Evolutionary conservation across 768 basidiomycete species (phyloP).

Genomic region (Cyclocybe cylindracea): DNA sequence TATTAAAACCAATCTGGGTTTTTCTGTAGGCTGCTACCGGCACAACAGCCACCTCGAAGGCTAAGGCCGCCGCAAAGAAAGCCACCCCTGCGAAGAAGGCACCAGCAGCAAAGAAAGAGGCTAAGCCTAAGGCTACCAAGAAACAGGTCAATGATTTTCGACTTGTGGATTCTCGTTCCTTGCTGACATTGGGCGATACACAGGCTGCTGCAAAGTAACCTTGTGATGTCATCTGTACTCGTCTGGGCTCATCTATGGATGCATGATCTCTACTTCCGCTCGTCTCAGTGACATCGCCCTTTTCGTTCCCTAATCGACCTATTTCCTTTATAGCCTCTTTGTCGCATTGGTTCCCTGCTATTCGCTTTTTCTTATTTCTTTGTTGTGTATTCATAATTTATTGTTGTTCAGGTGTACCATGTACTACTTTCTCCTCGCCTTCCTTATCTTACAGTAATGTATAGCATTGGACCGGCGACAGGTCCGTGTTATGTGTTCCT

Average conservation of each 20-base stretch:
- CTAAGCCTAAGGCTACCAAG: slow-evolving; percentile 35
- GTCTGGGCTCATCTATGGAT: slow-evolving; percentile 9
- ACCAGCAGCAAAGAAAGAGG: slow-evolving; percentile 28
- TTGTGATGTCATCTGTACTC: slow-evolving; percentile 14
- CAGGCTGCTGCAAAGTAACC: slow-evolving; percentile 21
- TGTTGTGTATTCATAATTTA: slow-evolving; percentile 43
- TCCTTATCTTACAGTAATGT: slow-evolving; percentile 14
- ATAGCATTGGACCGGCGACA: slow-evolving; percentile 10
- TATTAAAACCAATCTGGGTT: slow-evolving; percentile 8
- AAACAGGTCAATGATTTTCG: slow-evolving; percentile 30
- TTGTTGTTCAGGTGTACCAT: slow-evolving; percentile 32
- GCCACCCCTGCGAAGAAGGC: slow-evolving; percentile 32
- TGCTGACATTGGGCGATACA: slow-evolving; percentile 1
- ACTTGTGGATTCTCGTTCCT: neutral
- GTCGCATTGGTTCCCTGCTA: slow-evolving; percentile 18
- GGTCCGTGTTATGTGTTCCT: slow-evolving; percentile 15
- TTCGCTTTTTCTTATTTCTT: slow-evolving; percentile 21
- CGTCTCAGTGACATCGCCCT: slow-evolving; percentile 12
- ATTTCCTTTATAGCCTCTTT: slow-evolving; percentile 12
- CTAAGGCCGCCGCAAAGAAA: slow-evolving; percentile 44
- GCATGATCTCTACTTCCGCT: slow-evolving; percentile 15
- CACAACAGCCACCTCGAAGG: slow-evolving; percentile 39
- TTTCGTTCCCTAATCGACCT: slow-evolving; percentile 9
- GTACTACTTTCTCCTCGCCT: slow-evolving; percentile 20
- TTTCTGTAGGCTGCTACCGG: slow-evolving; percentile 39